A percentile compares a stretch with the other conserved stretches of the same genome.
These are phyloP conservation scores for Plantago major DNA, from an alignment of 257 asterid genomes.

Conservation along the genomic window DNA sequence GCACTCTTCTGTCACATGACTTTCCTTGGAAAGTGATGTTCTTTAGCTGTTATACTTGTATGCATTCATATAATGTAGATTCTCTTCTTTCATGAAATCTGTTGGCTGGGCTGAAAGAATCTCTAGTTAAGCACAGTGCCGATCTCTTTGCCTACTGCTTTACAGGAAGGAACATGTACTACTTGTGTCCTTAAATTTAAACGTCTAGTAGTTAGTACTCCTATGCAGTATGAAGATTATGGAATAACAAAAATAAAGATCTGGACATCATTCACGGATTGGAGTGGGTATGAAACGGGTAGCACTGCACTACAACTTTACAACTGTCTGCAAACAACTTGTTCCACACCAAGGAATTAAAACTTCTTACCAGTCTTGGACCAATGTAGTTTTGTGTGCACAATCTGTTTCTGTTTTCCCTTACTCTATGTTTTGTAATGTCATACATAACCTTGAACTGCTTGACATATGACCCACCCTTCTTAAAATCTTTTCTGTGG, in stretches of 20 bases:
- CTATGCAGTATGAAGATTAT: background rate
- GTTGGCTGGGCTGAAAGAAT: no score
- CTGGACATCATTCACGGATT: background rate
- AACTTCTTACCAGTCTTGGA: conserved; percentile 2
- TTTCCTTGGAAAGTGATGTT: no score
- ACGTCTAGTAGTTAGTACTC: no score
- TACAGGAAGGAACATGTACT: no score
- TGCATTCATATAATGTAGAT: no score
- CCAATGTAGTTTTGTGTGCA: conserved; percentile 6
- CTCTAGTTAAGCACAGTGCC: no score
- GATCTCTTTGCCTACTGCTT: no score
- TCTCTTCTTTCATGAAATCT: no score
- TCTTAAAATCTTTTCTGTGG: background rate
- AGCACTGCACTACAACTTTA: background rate
- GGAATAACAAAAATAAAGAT: background rate
- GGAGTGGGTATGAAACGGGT: background rate
- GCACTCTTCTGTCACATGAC: no score
- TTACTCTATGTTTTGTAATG: conserved; percentile 8
- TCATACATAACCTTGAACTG: background rate
- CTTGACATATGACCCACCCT: no score
- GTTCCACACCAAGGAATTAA: background rate
- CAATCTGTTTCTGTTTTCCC: background rate
- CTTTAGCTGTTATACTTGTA: background rate
- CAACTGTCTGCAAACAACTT: background rate
- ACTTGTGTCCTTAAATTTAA: no score